Conservation (phyloP, 345 rosid genomes). For the Rubroshorea leprosula region DNA sequence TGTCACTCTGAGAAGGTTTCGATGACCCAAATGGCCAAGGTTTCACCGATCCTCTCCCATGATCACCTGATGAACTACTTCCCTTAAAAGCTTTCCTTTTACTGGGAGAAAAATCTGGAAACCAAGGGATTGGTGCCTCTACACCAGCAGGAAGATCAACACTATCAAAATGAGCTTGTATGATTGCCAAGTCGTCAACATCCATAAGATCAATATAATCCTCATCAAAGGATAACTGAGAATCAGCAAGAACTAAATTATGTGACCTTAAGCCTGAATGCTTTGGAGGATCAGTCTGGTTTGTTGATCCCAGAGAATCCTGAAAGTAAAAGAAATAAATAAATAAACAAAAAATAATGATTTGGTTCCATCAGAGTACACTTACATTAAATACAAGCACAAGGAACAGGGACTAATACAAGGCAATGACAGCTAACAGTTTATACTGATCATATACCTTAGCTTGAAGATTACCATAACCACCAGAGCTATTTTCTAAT, state of each 20-base stretch:
- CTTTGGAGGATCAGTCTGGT: slow-evolving; percentile 16
- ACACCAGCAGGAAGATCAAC: slow-evolving; percentile 71
- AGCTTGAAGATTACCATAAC: slow-evolving; percentile 16
- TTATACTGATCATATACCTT: slow-evolving; percentile 24
- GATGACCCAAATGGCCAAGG: slow-evolving; percentile 11
- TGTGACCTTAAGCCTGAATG: slow-evolving; percentile 28
- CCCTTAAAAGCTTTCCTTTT: slow-evolving; percentile 19
- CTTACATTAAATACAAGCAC: neutral
- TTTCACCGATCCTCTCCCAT: neutral
- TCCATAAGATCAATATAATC: slow-evolving; percentile 29
- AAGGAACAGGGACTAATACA: neutral
- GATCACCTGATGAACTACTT: slow-evolving; percentile 13
- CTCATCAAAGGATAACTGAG: slow-evolving; percentile 31
- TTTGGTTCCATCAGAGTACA: neutral
- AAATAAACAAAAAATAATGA: neutral
- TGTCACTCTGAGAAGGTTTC: slow-evolving; percentile 13
- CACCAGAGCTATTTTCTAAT: slow-evolving; percentile 23
- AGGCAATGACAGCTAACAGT: slow-evolving; percentile 10
- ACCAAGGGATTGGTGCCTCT: slow-evolving; percentile 69
- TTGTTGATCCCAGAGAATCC: slow-evolving; percentile 24
- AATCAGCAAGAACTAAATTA: slow-evolving; percentile 30
- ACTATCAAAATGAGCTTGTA: slow-evolving; percentile 67
- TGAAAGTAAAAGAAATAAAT: slow-evolving; percentile 4
- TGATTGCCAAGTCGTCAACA: slow-evolving; percentile 38
- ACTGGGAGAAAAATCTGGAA: slow-evolving; percentile 28